phyloP scores from a whole-genome alignment of 257 asterid species.

The Ilex asprella region DNA sequence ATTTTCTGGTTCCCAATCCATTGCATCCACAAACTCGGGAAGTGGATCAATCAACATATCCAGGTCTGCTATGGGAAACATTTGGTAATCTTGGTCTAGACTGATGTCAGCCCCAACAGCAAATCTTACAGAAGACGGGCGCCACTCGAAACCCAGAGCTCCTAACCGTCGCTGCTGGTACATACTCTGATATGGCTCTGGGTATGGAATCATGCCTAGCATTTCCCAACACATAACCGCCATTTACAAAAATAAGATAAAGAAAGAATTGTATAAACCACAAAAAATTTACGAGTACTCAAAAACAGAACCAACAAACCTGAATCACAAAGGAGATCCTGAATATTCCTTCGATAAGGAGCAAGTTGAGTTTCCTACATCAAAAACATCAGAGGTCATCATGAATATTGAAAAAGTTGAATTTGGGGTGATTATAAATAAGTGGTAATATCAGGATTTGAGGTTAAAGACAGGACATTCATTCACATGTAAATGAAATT shows the following conservation, averaged over 20 bases:
- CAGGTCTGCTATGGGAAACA: slow-evolving; percentile 75
- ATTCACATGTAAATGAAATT: too few species aligned
- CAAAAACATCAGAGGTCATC: slow-evolving; percentile 2
- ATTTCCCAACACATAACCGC: slow-evolving; percentile 17
- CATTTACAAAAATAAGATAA: not conserved
- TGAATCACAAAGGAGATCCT: slow-evolving; percentile 98
- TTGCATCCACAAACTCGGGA: slow-evolving; percentile 80
- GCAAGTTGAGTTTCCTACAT: slow-evolving; percentile 89
- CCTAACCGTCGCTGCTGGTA: slow-evolving; percentile 84
- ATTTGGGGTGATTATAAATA: too few species aligned
- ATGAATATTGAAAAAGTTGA: too few species aligned
- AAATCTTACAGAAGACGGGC: slow-evolving; percentile 78
- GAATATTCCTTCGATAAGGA: slow-evolving; percentile 92
- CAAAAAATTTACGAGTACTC: not conserved
- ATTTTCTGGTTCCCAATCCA: slow-evolving; percentile 94
- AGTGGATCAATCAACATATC: slow-evolving; percentile 75
- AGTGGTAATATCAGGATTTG: too few species aligned
- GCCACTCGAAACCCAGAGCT: slow-evolving; percentile 94
- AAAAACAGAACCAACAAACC: slow-evolving; percentile 31
- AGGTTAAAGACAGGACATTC: too few species aligned
- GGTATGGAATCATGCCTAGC: slow-evolving; percentile 84
- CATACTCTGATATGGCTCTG: slow-evolving; percentile 90
- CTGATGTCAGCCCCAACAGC: slow-evolving; percentile 81
- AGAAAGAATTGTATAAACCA: not conserved
- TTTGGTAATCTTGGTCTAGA: slow-evolving; percentile 72